Percentiles rank a stretch among this genome's conserved stretches.
phyloP scores from a whole-genome alignment of 225 moss, liverwort and hornwort genomes.

The Climacium dendroides region DNA sequence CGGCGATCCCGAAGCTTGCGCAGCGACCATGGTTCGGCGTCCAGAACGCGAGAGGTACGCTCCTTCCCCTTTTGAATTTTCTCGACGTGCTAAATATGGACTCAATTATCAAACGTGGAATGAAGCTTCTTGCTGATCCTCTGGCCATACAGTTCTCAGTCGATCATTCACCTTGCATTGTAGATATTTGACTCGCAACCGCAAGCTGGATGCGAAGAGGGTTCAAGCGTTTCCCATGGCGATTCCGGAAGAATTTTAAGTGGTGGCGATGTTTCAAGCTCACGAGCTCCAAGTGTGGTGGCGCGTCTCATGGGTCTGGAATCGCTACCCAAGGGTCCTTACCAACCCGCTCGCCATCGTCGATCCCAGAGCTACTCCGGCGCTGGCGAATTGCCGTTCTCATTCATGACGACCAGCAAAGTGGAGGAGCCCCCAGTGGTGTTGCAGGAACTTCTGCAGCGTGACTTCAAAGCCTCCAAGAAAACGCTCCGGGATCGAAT shows the following conservation, averaged over 20 bases:
- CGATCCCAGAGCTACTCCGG: constrained; percentile 17
- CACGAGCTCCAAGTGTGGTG: constrained; percentile 66
- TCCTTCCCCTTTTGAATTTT: not conserved
- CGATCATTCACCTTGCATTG: not conserved
- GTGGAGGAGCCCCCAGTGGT: constrained; percentile 5
- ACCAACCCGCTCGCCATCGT: constrained; percentile 8
- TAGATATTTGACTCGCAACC: constrained; percentile 33
- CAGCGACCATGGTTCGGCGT: not conserved
- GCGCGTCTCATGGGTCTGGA: constrained; percentile 88
- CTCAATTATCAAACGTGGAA: not conserved
- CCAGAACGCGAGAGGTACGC: constrained; percentile 10
- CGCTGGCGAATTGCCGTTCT: not conserved
- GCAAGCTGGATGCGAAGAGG: not conserved
- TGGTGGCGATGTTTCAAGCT: not conserved
- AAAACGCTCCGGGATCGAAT: constrained; percentile 20
- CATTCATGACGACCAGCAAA: not conserved
- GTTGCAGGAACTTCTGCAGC: constrained; percentile 44
- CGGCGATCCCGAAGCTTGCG: constrained; percentile 16
- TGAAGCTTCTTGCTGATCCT: not conserved
- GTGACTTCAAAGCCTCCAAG: constrained; percentile 9
- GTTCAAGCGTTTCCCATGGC: not conserved
- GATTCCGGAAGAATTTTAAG: not conserved
- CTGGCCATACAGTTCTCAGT: not conserved
- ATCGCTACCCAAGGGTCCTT: constrained; percentile 51
- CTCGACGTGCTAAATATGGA: not conserved